Percentiles rank a stretch among this genome's conserved stretches.
Conservation (phyloP, 2,329 filamentous ascomycete species). For the Nothomitra cinnamomea region DNA sequence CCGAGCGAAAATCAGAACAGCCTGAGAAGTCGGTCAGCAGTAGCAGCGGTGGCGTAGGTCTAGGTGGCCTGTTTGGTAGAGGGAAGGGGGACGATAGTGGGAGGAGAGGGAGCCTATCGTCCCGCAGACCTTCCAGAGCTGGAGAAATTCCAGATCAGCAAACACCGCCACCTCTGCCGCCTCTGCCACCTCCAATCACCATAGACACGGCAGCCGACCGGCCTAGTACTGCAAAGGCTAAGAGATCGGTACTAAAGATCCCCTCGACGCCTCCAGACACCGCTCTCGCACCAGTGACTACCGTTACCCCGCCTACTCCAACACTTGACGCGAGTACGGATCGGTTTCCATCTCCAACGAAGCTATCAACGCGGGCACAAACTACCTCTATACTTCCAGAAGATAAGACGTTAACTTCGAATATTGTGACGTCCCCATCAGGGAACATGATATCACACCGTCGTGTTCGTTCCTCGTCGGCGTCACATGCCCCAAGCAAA, state of each 20-base stretch:
- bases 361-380: not conserved
- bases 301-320: conserved; percentile 47
- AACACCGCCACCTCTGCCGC: conserved; percentile 17
- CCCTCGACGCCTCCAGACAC: conserved; percentile 15
- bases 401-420: conserved; percentile 17
- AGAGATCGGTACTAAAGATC: conserved; percentile 5
- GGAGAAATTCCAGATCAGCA: conserved; percentile 11
- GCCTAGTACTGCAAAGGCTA: conserved; percentile 9
- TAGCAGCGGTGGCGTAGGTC: conserved; percentile 16
- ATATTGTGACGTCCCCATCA: conserved; percentile 30
- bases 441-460: conserved; percentile 51
- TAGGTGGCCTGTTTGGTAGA: conserved; percentile 1
- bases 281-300: conserved; percentile 30
- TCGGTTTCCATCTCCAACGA: conserved; percentile 17
- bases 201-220: conserved; percentile 14
- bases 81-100: conserved; percentile 19
- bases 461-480: conserved; percentile 35
- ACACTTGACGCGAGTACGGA: conserved; percentile 25
- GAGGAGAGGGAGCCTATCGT: conserved; percentile 12
- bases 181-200: conserved; percentile 19
- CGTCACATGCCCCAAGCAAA: conserved; percentile 56
- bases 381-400: not conserved
- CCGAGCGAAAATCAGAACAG: not conserved
- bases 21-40: not conserved
- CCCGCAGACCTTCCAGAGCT: conserved; percentile 17